Conservation (phyloP, 768 basidiomycete species). For the Phylloporus arenicola region DNA sequence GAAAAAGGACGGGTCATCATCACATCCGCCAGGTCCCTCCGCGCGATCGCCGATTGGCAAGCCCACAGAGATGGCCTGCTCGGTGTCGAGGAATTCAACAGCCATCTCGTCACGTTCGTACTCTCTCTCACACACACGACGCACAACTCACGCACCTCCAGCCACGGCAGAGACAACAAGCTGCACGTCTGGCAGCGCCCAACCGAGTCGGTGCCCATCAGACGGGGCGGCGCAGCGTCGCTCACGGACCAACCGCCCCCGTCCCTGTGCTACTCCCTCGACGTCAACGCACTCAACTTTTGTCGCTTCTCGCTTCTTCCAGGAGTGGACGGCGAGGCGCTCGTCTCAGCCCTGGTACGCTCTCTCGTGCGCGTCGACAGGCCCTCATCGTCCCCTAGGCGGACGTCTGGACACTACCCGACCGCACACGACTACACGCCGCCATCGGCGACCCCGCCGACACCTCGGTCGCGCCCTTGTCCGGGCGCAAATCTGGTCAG, state of each 20-base stretch:
- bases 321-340: conserved; percentile 13
- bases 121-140: too few species aligned
- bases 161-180: too few species aligned
- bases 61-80: conserved; percentile 77
- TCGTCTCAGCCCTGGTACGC: conserved; percentile 73
- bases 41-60: conserved; percentile 70
- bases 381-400: conserved; percentile 44
- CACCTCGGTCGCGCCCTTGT: too few species aligned
- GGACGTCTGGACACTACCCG: conserved; percentile 82
- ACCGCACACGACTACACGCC: conserved; percentile 66
- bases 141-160: too few species aligned
- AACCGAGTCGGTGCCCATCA: conserved; percentile 41
- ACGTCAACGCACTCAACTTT: conserved; percentile 91
- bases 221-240: conserved; percentile 53
- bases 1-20: conserved; percentile 68
- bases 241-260: conserved; percentile 47
- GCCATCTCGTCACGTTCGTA: conserved; percentile 45
- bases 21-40: too few species aligned
- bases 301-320: conserved; percentile 78
- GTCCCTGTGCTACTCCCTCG: conserved; percentile 58
- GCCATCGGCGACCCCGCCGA: conserved; percentile 64
- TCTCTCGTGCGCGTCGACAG: background rate
- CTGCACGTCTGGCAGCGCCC: conserved; percentile 66
- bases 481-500: conserved; percentile 54
- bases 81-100: conserved; percentile 70